These are phyloP conservation scores for Metarhizium humberi DNA, from an alignment of 2,329 filamentous ascomycete genomes.

Conservation along the genomic window DNA sequence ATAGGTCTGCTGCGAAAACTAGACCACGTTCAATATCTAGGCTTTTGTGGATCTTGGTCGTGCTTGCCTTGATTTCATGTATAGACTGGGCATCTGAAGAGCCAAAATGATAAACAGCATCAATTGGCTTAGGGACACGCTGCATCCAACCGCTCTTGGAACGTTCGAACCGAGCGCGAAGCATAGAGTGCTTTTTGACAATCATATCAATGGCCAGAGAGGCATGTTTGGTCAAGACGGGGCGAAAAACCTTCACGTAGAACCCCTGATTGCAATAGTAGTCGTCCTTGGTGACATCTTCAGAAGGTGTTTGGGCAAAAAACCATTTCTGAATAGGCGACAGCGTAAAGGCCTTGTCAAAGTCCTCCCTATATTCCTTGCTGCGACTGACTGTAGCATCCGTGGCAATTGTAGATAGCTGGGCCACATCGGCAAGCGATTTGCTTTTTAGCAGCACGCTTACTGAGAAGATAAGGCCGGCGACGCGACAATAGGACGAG, in stretches of 20 bases:
- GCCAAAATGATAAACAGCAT: conserved; percentile 2
- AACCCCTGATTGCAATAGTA: conserved; percentile 3
- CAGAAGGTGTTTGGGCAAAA: conserved; percentile 1
- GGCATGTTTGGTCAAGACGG: neutral
- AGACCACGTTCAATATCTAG: conserved; percentile 6
- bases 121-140: neutral
- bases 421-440: conserved; percentile 1
- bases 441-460: conserved; percentile 4
- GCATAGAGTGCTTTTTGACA: conserved; percentile 7
- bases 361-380: neutral
- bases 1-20: conserved; percentile 7
- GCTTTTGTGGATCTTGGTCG: neutral
- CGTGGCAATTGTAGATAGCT: neutral
- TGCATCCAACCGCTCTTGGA: conserved; percentile 4
- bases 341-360: conserved; percentile 1
- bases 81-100: neutral
- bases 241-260: conserved; percentile 1
- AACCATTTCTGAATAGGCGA: conserved; percentile 8
- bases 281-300: neutral
- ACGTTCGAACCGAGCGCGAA: conserved; percentile 6
- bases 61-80: neutral
- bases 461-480: conserved; percentile 20
- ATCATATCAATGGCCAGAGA: conserved; percentile 1
- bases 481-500: conserved; percentile 26
- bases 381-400: neutral